Percentiles rank a stretch among this genome's conserved stretches.
Evolutionary conservation across 495 filamentous ascomycete genomes (phyloP).

Genomic region (Penicillium soppii): DNA sequence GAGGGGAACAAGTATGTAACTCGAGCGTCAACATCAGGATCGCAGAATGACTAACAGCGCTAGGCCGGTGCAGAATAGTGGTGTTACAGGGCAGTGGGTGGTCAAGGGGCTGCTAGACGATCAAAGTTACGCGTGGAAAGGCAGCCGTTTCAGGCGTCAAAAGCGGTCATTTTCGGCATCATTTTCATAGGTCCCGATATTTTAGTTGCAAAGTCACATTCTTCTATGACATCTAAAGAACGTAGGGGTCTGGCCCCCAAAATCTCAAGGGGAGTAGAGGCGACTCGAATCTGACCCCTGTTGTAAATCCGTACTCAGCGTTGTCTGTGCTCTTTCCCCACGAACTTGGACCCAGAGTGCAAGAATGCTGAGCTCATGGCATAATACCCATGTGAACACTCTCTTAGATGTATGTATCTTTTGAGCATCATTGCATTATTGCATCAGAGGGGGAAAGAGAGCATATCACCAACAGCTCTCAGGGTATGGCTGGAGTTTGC

Average conservation of each 20-base stretch:
- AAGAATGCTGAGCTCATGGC: constrained; percentile 12
- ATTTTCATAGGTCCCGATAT: too few relatives aligned
- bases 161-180: too few relatives aligned
- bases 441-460: not conserved
- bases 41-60: not conserved
- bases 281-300: not conserved
- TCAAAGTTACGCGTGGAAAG: constrained; percentile 17
- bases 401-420: not conserved
- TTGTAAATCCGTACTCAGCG: constrained; percentile 1
- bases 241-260: constrained; percentile 3
- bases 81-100: constrained; percentile 5
- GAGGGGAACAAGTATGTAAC: constrained; percentile 3
- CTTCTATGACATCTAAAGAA: constrained; percentile 1
- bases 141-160: constrained; percentile 11
- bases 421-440: constrained; percentile 6
- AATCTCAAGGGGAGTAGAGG: not conserved
- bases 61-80: constrained; percentile 11
- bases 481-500: not conserved
- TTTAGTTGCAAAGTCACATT: constrained; percentile 15
- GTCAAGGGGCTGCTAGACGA: constrained; percentile 6
- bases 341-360: constrained; percentile 7
- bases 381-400: constrained; percentile 10
- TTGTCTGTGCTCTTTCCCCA: constrained; percentile 6
- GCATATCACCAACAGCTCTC: constrained; percentile 1
- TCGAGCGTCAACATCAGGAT: constrained; percentile 15